phyloP scores from a whole-genome alignment of 2,329 filamentous ascomycete genomes.

The Botrytis elliptica region DNA sequence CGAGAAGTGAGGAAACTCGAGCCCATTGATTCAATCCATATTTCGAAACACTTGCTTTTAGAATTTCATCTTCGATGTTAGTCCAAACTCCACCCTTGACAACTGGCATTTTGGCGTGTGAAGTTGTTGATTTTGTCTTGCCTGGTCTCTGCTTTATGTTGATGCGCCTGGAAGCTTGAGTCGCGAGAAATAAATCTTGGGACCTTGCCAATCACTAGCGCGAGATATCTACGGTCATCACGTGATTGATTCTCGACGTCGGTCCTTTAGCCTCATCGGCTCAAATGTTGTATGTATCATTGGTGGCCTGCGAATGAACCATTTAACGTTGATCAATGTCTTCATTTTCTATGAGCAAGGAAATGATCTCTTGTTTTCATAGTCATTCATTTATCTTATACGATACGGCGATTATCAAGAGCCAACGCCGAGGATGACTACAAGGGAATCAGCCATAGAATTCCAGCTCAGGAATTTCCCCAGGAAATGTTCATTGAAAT shows the following conservation, averaged over 20 bases:
- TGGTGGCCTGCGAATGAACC: background rate
- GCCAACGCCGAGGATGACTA: background rate
- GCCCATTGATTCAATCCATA: slow-evolving; percentile 98
- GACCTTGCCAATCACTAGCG: slow-evolving; percentile 15
- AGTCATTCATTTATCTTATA: too few species aligned
- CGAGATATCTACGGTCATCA: background rate
- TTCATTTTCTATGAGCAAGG: background rate
- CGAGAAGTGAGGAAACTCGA: slow-evolving; percentile 92
- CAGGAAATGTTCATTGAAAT: background rate
- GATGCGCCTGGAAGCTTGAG: slow-evolving; percentile 17
- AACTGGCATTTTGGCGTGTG: slow-evolving; percentile 58
- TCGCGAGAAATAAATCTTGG: slow-evolving; percentile 22
- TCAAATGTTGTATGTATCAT: background rate
- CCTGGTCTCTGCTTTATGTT: slow-evolving; percentile 3
- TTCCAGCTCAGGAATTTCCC: background rate
- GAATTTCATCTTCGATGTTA: slow-evolving; percentile 88
- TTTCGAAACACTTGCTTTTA: slow-evolving; percentile 85
- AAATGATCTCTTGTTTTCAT: background rate
- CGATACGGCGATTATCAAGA: background rate
- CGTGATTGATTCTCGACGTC: background rate
- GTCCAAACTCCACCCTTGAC: slow-evolving; percentile 76
- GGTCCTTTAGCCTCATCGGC: background rate
- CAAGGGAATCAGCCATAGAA: background rate
- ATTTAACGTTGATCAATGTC: background rate
- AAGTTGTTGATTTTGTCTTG: slow-evolving; percentile 15